phyloP scores from a whole-genome alignment of 305 asterid genomes.

The Fraxinus floribunda region DNA sequence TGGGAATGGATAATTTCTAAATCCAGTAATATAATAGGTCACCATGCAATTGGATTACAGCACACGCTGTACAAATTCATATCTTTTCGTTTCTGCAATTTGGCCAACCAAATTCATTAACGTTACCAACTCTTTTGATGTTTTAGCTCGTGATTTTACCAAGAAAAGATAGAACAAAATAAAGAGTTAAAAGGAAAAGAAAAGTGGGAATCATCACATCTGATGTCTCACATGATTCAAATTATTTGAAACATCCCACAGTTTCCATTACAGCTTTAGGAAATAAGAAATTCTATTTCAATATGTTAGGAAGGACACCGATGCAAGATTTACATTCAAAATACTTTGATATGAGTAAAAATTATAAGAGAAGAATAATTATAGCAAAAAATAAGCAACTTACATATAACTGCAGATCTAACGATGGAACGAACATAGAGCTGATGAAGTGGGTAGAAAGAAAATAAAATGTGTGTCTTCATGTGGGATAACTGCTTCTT shows the following conservation, averaged over 20 bases:
- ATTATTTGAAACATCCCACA: not conserved
- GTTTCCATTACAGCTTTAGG: not conserved
- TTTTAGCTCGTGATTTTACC: not conserved
- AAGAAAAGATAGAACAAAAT: not conserved
- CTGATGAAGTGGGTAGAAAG: not conserved
- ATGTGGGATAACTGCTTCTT: not conserved
- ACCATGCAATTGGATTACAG: not conserved
- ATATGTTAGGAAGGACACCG: not conserved
- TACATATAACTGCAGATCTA: not conserved
- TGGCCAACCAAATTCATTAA: slow-evolving; percentile 1
- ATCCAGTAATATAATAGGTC: not conserved
- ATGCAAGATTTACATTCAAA: not conserved
- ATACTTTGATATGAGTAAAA: not conserved
- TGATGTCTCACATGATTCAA: not conserved
- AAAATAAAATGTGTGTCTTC: not conserved
- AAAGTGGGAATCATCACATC: not conserved
- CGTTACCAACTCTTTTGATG: not conserved
- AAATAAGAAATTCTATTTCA: not conserved
- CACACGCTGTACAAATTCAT: not conserved
- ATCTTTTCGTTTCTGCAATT: not conserved
- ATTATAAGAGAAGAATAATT: not conserved
- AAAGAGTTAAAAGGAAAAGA: not conserved
- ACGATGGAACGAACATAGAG: not conserved
- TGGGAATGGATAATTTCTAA: not conserved
- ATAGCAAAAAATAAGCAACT: not conserved